A percentile compares a stretch with the other conserved stretches of the same genome.
These are phyloP conservation scores for Bryoglossum gracile DNA, from an alignment of 495 filamentous ascomycete species.

Conservation along the genomic window DNA sequence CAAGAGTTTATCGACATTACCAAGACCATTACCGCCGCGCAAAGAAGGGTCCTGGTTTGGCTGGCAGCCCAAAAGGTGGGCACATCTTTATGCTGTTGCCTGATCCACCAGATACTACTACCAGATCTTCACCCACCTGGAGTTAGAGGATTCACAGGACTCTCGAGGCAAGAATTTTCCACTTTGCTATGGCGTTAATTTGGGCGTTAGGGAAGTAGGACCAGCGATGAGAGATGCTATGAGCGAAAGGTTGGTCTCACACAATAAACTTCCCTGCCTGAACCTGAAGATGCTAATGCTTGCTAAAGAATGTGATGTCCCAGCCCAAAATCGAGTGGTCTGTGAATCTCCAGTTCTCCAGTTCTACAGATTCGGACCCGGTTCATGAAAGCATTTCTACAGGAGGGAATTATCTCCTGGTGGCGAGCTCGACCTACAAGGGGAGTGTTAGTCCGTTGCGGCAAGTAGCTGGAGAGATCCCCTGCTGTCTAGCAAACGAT, in stretches of 20 bases:
- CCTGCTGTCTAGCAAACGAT: no score
- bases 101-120: slow-evolving; percentile 83
- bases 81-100: slow-evolving; percentile 35
- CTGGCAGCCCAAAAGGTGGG: slow-evolving; percentile 84
- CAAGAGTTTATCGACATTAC: slow-evolving; percentile 98
- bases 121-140: slow-evolving; percentile 32
- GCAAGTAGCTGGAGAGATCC: no score
- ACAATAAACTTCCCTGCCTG: slow-evolving; percentile 10
- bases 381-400: no score
- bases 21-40: slow-evolving; percentile 97
- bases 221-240: background rate
- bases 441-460: no score
- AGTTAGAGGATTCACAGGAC: no score
- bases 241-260: slow-evolving; percentile 21
- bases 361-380: no score
- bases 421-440: no score
- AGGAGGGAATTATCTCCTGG: no score
- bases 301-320: slow-evolving; percentile 10
- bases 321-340: no score
- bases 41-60: slow-evolving; percentile 92
- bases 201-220: background rate
- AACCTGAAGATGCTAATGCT: slow-evolving; percentile 20
- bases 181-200: slow-evolving; percentile 3
- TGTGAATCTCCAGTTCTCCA: no score
- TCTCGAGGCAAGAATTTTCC: background rate